These are phyloP conservation scores for Leccinum subrobustum DNA, from an alignment of 1,284 basidiomycete genomes.

Conservation along the genomic window DNA sequence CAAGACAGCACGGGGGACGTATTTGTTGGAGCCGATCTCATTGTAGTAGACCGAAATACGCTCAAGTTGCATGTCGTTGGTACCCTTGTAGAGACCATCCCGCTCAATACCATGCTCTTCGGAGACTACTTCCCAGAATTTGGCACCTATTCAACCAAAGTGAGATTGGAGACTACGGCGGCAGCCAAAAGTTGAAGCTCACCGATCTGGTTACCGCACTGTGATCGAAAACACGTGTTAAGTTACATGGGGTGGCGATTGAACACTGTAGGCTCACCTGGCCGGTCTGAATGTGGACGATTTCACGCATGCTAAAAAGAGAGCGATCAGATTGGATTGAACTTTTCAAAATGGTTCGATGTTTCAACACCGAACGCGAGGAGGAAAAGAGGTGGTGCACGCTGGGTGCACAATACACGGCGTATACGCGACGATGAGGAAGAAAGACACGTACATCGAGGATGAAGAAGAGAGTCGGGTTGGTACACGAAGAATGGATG, in stretches of 20 bases:
- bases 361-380: slow-evolving; percentile 44
- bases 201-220: slow-evolving; percentile 99
- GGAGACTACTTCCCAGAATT: slow-evolving; percentile 98
- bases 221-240: slow-evolving; percentile 24
- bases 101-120: slow-evolving; percentile 96
- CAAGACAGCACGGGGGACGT: slow-evolving; percentile 94
- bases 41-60: slow-evolving; percentile 97
- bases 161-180: not conserved
- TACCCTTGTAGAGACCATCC: slow-evolving; percentile 93
- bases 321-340: slow-evolving; percentile 31
- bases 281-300: slow-evolving; percentile 96
- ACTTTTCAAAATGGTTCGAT: slow-evolving; percentile 28
- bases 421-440: slow-evolving; percentile 15
- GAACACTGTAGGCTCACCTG: slow-evolving; percentile 55
- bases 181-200: slow-evolving; percentile 26
- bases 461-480: slow-evolving; percentile 17
- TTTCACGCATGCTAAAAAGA: slow-evolving; percentile 84
- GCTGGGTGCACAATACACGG: not conserved
- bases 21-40: slow-evolving; percentile 88
- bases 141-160: slow-evolving; percentile 65
- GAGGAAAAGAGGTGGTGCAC: slow-evolving; percentile 10
- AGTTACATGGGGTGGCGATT: slow-evolving; percentile 3
- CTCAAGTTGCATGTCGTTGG: slow-evolving; percentile 94
- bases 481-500: slow-evolving; percentile 36
- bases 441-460: slow-evolving; percentile 31